A percentile compares a stretch with the other conserved stretches of the same genome.
Conservation (phyloP, 192 early-diverging fungal species). For the Backusella psychrophila region DNA sequence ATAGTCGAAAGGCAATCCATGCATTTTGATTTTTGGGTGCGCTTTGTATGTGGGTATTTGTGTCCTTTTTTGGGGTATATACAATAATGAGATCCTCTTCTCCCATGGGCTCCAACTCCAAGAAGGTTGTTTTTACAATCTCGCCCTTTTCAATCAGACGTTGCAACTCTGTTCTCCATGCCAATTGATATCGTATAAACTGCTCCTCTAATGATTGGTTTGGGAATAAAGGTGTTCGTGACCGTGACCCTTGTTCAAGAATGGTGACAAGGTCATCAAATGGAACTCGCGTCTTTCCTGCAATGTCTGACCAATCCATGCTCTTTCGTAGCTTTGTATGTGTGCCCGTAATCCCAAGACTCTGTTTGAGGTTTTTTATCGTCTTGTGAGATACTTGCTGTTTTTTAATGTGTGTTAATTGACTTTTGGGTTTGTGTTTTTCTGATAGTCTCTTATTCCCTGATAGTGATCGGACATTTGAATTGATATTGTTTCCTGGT, state of each 20-base stretch:
- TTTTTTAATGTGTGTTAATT: background rate
- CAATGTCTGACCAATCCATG: constrained; percentile 34
- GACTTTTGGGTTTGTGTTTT: background rate
- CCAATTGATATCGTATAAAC: constrained; percentile 63
- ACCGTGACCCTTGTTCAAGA: constrained; percentile 59
- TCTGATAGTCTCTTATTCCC: too few species aligned
- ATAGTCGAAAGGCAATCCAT: constrained; percentile 77
- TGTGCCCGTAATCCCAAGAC: constrained; percentile 29
- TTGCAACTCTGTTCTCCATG: constrained; percentile 68
- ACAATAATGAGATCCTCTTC: constrained; percentile 72
- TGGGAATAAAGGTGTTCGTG: constrained; percentile 60
- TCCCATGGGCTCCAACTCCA: constrained; percentile 62
- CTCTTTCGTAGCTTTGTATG: constrained; percentile 19
- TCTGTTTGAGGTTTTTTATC: background rate
- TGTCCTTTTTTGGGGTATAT: constrained; percentile 56
- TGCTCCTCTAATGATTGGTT: constrained; percentile 66
- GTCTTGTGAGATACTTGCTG: background rate
- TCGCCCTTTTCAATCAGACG: constrained; percentile 67
- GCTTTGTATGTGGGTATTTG: constrained; percentile 59
- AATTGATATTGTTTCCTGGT: background rate
- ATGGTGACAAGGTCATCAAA: constrained; percentile 57
- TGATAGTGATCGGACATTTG: background rate
- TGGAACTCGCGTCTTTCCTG: constrained; percentile 33
- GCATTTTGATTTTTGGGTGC: constrained; percentile 77
- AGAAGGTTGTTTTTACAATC: constrained; percentile 53